Percentiles rank a stretch among this genome's conserved stretches.
Evolutionary conservation across 2,329 filamentous ascomycete genomes (phyloP).

Genomic region (Ceratocystis papillata): DNA sequence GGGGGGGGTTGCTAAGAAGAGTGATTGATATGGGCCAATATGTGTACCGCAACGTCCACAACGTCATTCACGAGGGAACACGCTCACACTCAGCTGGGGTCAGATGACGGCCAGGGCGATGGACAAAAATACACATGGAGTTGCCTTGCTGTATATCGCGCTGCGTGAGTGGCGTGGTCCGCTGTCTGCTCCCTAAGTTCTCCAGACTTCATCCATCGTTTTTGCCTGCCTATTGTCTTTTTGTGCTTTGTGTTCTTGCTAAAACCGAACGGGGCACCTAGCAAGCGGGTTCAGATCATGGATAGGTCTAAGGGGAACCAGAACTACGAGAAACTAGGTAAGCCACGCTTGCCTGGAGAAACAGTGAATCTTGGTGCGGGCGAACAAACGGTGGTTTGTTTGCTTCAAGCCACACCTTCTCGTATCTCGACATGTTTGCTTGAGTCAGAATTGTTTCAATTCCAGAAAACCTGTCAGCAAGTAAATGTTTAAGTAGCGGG

Average conservation of each 20-base stretch:
- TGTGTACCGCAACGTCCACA: background rate
- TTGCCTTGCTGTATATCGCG: background rate
- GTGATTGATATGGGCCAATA: background rate
- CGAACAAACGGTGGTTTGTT: too few relatives aligned
- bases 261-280: background rate
- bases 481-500: background rate
- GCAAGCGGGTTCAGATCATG: background rate
- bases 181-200: background rate
- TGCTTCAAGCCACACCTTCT: background rate
- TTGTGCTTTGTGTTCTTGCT: background rate
- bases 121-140: background rate
- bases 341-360: background rate
- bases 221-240: background rate
- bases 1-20: background rate
- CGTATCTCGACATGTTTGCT: background rate
- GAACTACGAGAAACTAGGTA: background rate
- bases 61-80: slow-evolving; percentile 9
- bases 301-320: background rate
- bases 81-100: background rate
- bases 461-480: background rate
- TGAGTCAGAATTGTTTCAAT: background rate
- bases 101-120: background rate
- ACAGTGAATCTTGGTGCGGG: background rate
- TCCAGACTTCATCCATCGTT: background rate
- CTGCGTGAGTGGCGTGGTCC: background rate